phyloP scores from a whole-genome alignment of 768 basidiomycete genomes.

The Cantharellus anzutake region DNA sequence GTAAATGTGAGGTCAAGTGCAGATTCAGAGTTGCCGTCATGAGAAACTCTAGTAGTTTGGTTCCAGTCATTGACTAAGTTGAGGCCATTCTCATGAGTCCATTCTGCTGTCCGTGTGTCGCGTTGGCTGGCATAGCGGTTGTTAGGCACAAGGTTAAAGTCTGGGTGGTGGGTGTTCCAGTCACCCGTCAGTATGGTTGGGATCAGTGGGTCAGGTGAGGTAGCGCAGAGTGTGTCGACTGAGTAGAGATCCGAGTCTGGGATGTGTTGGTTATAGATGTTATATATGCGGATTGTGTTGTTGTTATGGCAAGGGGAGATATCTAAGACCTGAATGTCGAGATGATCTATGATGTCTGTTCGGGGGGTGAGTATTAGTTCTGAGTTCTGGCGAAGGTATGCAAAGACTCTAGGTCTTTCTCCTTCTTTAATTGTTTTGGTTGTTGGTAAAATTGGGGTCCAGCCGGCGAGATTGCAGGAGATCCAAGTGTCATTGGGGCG shows the following conservation, averaged over 20 bases:
- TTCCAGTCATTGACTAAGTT: conserved; percentile 2
- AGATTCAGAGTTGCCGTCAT: neutral
- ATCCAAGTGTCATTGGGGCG: neutral
- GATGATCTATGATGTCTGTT: conserved; percentile 1
- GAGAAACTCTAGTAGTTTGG: neutral
- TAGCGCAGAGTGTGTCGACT: neutral
- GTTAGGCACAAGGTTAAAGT: neutral
- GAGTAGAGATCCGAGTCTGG: neutral
- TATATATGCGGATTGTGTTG: neutral
- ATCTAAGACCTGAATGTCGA: conserved; percentile 2
- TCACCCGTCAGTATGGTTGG: conserved; percentile 5
- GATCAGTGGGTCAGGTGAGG: neutral
- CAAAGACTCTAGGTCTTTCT: conserved; percentile 2
- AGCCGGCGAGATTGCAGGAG: neutral
- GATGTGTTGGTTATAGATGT: conserved; percentile 3
- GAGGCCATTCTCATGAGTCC: conserved; percentile 1
- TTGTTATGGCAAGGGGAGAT: neutral
- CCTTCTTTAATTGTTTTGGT: neutral
- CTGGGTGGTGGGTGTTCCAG: conserved; percentile 5
- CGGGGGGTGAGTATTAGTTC: neutral
- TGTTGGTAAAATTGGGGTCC: conserved; percentile 3
- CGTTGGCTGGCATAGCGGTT: neutral
- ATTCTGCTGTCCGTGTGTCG: neutral
- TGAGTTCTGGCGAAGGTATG: neutral
- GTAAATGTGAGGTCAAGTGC: conserved; percentile 5